Base-by-base conservation (phyloP, 192 early-diverging fungal species). In the Phlyctochytrium planicorne region DNA sequence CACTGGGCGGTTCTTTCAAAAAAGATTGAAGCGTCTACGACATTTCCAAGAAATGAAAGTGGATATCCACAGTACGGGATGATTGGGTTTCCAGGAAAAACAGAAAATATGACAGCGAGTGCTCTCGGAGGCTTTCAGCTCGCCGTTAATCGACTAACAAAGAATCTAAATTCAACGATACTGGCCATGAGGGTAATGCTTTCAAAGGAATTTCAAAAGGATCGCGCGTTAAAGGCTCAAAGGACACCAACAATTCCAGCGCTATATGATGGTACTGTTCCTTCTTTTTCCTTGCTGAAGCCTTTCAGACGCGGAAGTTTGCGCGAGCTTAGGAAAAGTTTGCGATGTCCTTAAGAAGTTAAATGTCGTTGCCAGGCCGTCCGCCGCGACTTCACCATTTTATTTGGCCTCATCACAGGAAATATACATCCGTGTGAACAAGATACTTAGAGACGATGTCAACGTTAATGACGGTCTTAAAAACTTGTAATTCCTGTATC, bases 121-220 rank as follows among this genome's bases (percentile, higher is more conserved):
- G 40, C 63, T n/a, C 69, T 75, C 29, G 74, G 73, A 2, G 74
- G 74, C 2, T 75, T 69, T 64, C 62, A 75, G 6, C 25, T 75
- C 23, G 74, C 52, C 1, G 34, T 73, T 23, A 67, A n/a, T 52
- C 66, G 73, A 30, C 34, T 29, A 17, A 68, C 74, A 4, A 23
- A 30, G 16, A 66, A 75, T 25, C 29, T 59, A 17, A 27, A 30
- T 30, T 63, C 63, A 0, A 37, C 70, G 3, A 50, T 40, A 17
- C 16, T 14, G 36, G 74, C 37, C 4, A 2, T 72, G 20, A 57
- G 27, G 55, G 10, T 25, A 14, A 20, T 57, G 55, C 6, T 29
- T 12, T 20, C 55, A 6, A 4, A 12, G 6, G 20, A 25, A 57
- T 57, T 57, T 29, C 55, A 57, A 27, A 10, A 20, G 55, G 6